Conservation (phyloP, 352 stramenopile genomes). For the Globisporangium irregulare region DNA sequence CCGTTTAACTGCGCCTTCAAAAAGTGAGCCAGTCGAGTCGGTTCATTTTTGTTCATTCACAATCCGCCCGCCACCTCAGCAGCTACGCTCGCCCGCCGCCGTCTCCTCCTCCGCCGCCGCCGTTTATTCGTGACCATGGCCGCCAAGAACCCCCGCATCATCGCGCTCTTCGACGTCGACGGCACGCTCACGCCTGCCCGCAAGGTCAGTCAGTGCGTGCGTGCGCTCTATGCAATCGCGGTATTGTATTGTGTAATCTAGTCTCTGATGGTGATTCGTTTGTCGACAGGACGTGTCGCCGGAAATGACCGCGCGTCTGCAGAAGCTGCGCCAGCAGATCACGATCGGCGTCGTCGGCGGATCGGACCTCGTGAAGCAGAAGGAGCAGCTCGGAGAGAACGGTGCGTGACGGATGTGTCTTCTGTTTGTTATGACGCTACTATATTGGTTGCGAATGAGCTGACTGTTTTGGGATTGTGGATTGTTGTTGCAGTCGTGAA, state of each 20-base stretch:
- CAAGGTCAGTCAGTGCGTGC: conserved; percentile 55
- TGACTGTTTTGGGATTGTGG: not conserved
- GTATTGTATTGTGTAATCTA: too few relatives aligned
- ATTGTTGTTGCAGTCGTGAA: conserved; percentile 68
- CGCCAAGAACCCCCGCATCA: conserved; percentile 87
- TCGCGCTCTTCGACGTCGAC: conserved; percentile 99
- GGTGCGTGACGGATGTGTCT: conserved; percentile 39
- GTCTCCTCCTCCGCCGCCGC: not conserved
- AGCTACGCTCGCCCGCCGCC: not conserved
- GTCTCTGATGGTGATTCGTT: not conserved
- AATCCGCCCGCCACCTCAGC: not conserved
- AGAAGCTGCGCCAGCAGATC: conserved; percentile 91
- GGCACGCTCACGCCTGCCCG: conserved; percentile 96
- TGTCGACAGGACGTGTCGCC: conserved; percentile 66
- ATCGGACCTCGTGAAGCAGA: conserved; percentile 98
- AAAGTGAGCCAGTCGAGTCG: not conserved
- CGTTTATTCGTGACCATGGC: not conserved
- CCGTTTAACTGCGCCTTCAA: not conserved
- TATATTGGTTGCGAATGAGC: not conserved
- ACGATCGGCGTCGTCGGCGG: conserved; percentile 98
- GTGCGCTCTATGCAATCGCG: not conserved
- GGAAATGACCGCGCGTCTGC: conserved; percentile 94
- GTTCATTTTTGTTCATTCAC: not conserved
- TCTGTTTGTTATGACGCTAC: not conserved
- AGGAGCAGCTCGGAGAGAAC: conserved; percentile 96